Conservation (phyloP, 768 basidiomycete species). For the Trametopsis cervina region DNA sequence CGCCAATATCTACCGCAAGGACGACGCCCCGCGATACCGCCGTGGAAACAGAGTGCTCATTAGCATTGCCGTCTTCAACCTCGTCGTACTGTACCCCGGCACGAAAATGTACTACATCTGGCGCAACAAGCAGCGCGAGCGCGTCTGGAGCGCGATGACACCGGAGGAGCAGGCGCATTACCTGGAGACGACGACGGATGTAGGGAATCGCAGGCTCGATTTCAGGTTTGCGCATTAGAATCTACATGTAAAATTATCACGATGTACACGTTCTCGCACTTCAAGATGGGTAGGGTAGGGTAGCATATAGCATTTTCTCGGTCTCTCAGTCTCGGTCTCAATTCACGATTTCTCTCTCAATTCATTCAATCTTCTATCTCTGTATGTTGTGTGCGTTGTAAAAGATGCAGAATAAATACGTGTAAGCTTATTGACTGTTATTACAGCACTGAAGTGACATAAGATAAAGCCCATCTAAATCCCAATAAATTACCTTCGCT, state of each 20-base stretch:
- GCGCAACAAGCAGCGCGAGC: slow-evolving; percentile 47
- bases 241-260: background rate
- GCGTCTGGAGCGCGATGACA: slow-evolving; percentile 53
- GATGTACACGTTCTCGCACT: background rate
- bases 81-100: slow-evolving; percentile 44
- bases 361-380: no score
- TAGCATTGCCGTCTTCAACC: slow-evolving; percentile 41
- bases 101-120: slow-evolving; percentile 52
- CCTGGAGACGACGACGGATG: slow-evolving; percentile 27
- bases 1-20: slow-evolving; percentile 49
- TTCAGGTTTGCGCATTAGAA: slow-evolving; percentile 24
- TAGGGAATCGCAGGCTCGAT: slow-evolving; percentile 25
- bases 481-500: no score
- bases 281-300: no score
- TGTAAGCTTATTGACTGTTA: no score
- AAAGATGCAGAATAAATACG: no score
- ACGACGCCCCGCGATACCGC: slow-evolving; percentile 51
- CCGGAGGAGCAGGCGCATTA: slow-evolving; percentile 31
- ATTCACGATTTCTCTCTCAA: no score
- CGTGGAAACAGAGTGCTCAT: slow-evolving; percentile 56
- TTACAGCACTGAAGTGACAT: no score
- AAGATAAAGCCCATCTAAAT: no score
- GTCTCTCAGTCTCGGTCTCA: no score
- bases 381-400: no score
- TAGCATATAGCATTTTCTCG: no score